These are phyloP conservation scores for Coniophora puteana DNA, from an alignment of 1,284 basidiomycete species.

Conservation along the genomic window DNA sequence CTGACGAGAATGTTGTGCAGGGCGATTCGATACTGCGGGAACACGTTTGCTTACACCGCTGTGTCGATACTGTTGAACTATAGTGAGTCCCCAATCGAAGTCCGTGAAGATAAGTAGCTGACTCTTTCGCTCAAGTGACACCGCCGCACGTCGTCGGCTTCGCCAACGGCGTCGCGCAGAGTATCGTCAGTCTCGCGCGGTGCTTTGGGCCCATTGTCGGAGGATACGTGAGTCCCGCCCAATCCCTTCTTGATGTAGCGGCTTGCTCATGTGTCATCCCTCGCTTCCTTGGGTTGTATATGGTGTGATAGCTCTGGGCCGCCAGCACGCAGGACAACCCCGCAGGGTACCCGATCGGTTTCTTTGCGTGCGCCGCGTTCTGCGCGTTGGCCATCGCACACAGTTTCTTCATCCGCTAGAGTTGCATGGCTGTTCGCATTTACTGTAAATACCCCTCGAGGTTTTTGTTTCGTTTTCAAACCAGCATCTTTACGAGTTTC, in stretches of 20 bases:
- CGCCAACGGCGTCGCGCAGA: slow-evolving; percentile 80
- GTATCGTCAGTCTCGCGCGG: slow-evolving; percentile 78
- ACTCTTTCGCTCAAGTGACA: slow-evolving; percentile 51
- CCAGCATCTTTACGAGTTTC: too few relatives aligned
- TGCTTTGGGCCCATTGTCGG: slow-evolving; percentile 78
- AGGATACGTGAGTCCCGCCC: slow-evolving; percentile 55
- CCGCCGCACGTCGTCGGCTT: slow-evolving; percentile 73
- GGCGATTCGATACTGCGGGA: slow-evolving; percentile 72
- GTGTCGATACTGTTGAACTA: slow-evolving; percentile 80
- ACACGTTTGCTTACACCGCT: slow-evolving; percentile 75
- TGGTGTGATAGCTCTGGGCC: slow-evolving; percentile 63
- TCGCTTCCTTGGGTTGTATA: slow-evolving; percentile 1
- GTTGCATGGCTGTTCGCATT: too few relatives aligned
- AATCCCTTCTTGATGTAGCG: slow-evolving; percentile 5
- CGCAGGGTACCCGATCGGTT: slow-evolving; percentile 69
- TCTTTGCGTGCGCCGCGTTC: slow-evolving; percentile 58
- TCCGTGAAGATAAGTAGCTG: not conserved
- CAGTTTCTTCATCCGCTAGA: slow-evolving; percentile 70
- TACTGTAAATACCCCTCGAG: too few relatives aligned
- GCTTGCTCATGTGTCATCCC: not conserved
- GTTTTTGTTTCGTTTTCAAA: too few relatives aligned
- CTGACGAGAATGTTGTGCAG: slow-evolving; percentile 31
- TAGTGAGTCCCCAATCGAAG: slow-evolving; percentile 40
- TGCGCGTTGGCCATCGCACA: slow-evolving; percentile 63
- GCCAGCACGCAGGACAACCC: slow-evolving; percentile 65